These are phyloP conservation scores for Viola pubescens DNA, from an alignment of 441 rosid species.

Conservation along the genomic window DNA sequence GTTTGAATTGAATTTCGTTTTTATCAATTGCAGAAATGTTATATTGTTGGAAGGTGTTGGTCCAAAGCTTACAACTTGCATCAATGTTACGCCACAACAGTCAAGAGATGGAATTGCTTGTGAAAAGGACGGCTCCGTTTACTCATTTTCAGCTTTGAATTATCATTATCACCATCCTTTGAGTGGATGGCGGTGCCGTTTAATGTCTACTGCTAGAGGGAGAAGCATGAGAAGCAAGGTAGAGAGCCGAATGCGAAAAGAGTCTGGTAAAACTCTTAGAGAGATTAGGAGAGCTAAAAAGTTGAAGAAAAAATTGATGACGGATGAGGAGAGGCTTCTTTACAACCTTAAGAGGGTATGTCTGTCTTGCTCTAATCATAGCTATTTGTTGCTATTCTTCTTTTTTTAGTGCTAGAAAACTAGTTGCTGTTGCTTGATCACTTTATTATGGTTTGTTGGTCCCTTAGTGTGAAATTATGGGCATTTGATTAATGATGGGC, in stretches of 20 bases:
- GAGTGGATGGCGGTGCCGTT: conserved; percentile 36
- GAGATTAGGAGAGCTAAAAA: conserved; percentile 90
- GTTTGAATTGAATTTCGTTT: conserved; percentile 12
- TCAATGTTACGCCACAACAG: conserved; percentile 1
- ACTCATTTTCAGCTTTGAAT: conserved; percentile 13
- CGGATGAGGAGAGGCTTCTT: conserved; percentile 91
- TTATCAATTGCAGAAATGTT: conserved; percentile 29
- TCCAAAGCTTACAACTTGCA: conserved; percentile 9
- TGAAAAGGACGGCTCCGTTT: conserved; percentile 14
- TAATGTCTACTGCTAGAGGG: conserved; percentile 78
- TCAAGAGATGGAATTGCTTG: conserved; percentile 8
- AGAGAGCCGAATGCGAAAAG: conserved; percentile 82
- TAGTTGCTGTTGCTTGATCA: too few species aligned
- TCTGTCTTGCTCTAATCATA: conserved; percentile 1
- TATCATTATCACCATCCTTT: conserved; percentile 9
- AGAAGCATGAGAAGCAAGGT: conserved; percentile 91
- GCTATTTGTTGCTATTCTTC: not conserved
- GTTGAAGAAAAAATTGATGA: conserved; percentile 90
- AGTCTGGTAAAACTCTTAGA: conserved; percentile 77
- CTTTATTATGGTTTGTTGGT: too few species aligned
- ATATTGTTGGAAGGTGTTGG: conserved; percentile 21
- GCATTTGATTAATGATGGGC: not conserved
- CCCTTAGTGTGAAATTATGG: too few species aligned
- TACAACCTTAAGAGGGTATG: conserved; percentile 87
- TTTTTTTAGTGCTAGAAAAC: not conserved